phyloP scores from a whole-genome alignment of 139 green algal species.

The Closterium sp. region DNA sequence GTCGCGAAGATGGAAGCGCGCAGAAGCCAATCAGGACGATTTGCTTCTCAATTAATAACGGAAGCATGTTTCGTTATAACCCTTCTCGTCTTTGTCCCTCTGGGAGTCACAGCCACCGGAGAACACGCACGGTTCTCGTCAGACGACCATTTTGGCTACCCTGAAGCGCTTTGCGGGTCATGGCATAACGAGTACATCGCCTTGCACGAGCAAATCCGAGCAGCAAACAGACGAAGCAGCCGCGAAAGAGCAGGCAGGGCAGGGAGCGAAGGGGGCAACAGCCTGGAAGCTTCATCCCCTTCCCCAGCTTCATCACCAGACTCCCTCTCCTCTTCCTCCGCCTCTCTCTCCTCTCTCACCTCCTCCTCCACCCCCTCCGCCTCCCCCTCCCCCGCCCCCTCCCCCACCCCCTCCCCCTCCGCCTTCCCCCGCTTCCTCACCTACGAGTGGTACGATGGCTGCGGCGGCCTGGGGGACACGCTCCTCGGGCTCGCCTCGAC shows the following conservation, averaged over 20 bases:
- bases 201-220: background rate
- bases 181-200: background rate
- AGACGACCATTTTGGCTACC: background rate
- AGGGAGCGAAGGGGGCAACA: background rate
- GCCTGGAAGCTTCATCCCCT: too few relatives aligned
- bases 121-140: background rate
- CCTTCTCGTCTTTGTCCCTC: background rate
- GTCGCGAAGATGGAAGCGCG: too few relatives aligned
- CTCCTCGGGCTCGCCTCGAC: background rate
- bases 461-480: background rate
- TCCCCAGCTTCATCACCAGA: background rate
- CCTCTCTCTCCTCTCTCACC: too few relatives aligned
- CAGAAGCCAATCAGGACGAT: too few relatives aligned
- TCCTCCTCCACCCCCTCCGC: background rate
- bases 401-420: too few relatives aligned
- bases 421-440: background rate
- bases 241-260: background rate
- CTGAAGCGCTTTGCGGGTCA: background rate
- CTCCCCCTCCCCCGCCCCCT: background rate
- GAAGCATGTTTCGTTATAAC: background rate
- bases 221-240: background rate
- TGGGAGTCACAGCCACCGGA: background rate
- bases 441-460: background rate
- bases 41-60: too few relatives aligned
- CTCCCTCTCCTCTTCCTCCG: background rate